Base-by-base conservation (phyloP, 331 rosid species). In the Cydonia oblonga region DNA sequence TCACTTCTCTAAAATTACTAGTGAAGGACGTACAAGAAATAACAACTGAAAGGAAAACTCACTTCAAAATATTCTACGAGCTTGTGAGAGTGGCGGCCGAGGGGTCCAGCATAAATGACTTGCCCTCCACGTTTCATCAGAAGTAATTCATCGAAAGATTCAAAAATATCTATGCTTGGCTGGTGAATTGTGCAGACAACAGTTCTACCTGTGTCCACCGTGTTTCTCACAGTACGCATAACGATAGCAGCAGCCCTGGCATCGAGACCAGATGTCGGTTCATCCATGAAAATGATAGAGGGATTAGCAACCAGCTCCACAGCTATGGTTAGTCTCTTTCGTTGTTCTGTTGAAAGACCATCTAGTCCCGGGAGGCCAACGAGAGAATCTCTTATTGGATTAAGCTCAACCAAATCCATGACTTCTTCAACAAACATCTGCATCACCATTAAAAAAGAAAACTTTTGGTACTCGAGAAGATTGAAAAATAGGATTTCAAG, bases 101-200 rank as follows among this genome's bases (percentile, higher is more conserved):
- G 87, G 49, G 88, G 83, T 10, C 90, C 90, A 4, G 71, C 82
- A 53, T 84, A 84, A 30, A 84, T 72, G 53, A 84, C 70, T 75
- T 81, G 81, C 61, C 88, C 90, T 56, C 90, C 88, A 38, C 78
- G 74, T 68, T 77, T 81, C 88, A 86, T 86, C n/a, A 84, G 71
- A 20, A 82, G 74, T 38, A 86, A 68, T 84, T 86, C 85, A 26
- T 87, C 91, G 63, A 87, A 87, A 49, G 90, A 67, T 78, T 84
- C 85, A 25, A 84, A 84, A 64, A 86, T 84, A 69, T 84, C 85
- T 22, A 84, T 81, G 49, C 85, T 86, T 54, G 88, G 90, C 70
- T 86, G 88, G 75, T 86, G 88, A 82, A 86, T 86, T 22, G 90
- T 86, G 82, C 90, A 86, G 9, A 86, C 88, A 13, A 86, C 86